Base-by-base conservation (phyloP, 768 basidiomycete species). In the Russula sp. region DNA sequence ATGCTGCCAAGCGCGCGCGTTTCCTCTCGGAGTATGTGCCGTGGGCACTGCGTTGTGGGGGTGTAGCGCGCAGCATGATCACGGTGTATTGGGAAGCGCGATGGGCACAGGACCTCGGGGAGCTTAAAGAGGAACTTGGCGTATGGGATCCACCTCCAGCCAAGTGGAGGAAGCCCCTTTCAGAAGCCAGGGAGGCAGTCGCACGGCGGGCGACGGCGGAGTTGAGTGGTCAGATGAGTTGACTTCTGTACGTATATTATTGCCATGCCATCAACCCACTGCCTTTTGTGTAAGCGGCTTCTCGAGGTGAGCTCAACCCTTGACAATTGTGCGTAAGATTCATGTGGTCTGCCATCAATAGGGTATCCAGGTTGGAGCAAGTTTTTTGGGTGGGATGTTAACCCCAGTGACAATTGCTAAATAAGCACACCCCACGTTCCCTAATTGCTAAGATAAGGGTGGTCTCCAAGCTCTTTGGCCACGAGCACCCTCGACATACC, bases 31-130 rank as follows among this genome's bases (percentile, higher is more conserved):
- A 97, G 72, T 97, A 90, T 73, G 84, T 94, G 9, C 89, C 93
- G 0, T 98, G 96, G 96, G 95, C 94, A 13, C 73, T 97, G 64
- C 84, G 84, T 67, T 92, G 88, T 62, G 97, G 95, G 1, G 81
- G 85, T 32, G 82, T 78, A 64, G 84, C 89, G 1, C 79, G 78
- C 69, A 89, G 87, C 70, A 73, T 98, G 63, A 89, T 98, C 57
- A 88, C 88, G 1, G 87, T 98, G 1, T 95, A 95, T 70, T 98
- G 97, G 96, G 97, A 98, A 75, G 81, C 93, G 74, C 77, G 94
- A 57, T 98, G 95, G 96, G 84, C 84, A 56, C 86, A 91, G 74
- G 80, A 89, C 64, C 73, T 96, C 1, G 84, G 83, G 1, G 91
- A 93, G 54, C 79, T 99, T 76, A 88, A 92, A 76, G 80, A 76